A percentile compares a stretch with the other conserved stretches of the same genome.
phyloP scores from a whole-genome alignment of 2,329 filamentous ascomycete genomes.

The Oidium heveae region DNA sequence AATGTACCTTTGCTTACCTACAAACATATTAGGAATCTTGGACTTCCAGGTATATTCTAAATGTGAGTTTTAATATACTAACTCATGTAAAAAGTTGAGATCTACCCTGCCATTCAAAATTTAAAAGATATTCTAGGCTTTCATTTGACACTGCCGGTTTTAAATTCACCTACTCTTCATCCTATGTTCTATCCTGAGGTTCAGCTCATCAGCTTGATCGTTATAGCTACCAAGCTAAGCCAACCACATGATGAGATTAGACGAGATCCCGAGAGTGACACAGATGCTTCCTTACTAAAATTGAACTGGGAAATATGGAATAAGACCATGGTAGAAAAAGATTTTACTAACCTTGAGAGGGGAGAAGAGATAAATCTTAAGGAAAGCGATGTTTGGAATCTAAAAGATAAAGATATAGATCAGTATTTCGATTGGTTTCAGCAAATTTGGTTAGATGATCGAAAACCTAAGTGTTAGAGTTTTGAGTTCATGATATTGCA shows the following conservation, averaged over 20 bases:
- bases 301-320: constrained; percentile 56
- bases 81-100: constrained; percentile 26
- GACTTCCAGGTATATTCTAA: constrained; percentile 37
- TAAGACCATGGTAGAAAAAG: constrained; percentile 18
- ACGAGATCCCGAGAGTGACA: constrained; percentile 22
- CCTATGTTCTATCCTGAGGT: constrained; percentile 46
- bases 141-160: constrained; percentile 31
- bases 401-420: constrained; percentile 38
- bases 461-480: constrained; percentile 14
- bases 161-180: constrained; percentile 16
- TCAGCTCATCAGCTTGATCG: constrained; percentile 40
- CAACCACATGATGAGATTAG: constrained; percentile 43
- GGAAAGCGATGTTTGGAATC: constrained; percentile 34
- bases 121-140: constrained; percentile 20
- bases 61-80: neutral
- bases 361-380: constrained; percentile 26
- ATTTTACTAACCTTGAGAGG: constrained; percentile 13
- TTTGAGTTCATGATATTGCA: too few relatives aligned
- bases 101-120: constrained; percentile 31
- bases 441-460: constrained; percentile 30
- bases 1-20: constrained; percentile 45
- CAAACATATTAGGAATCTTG: constrained; percentile 43
- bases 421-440: constrained; percentile 64
- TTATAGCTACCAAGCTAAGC: constrained; percentile 54
- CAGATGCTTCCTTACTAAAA: constrained; percentile 30